phyloP scores from a whole-genome alignment of 2,329 filamentous ascomycete species.

The Aureobasidium mangrovei region DNA sequence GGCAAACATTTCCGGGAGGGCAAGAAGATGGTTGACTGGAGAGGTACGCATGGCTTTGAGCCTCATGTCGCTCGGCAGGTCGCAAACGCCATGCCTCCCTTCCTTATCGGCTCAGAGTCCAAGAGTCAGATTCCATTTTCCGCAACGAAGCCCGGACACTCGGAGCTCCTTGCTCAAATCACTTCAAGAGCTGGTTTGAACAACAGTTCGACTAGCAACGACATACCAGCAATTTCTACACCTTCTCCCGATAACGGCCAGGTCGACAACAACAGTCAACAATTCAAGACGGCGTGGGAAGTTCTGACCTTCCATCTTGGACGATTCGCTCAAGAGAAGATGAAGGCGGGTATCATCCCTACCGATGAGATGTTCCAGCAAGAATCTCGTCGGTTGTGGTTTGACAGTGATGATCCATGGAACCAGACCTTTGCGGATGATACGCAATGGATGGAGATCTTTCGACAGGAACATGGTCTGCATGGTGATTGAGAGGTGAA shows the following conservation, averaged over 20 bases:
- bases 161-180: slow-evolving; percentile 4
- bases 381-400: slow-evolving; percentile 14
- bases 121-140: slow-evolving; percentile 7
- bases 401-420: slow-evolving; percentile 14
- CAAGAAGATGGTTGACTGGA: slow-evolving; percentile 45
- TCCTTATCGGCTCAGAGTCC: slow-evolving; percentile 33
- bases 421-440: slow-evolving; percentile 14
- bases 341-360: slow-evolving; percentile 6
- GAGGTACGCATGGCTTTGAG: slow-evolving; percentile 46
- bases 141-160: slow-evolving; percentile 7
- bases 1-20: slow-evolving; percentile 48
- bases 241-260: not conserved
- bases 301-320: slow-evolving; percentile 11
- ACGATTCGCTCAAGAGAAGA: slow-evolving; percentile 11
- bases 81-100: slow-evolving; percentile 44
- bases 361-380: slow-evolving; percentile 15
- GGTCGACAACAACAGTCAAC: not conserved
- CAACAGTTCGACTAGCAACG: not conserved
- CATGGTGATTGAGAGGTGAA: not conserved
- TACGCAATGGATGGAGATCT: slow-evolving; percentile 20
- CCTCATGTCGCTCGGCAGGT: slow-evolving; percentile 39
- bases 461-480: slow-evolving; percentile 41
- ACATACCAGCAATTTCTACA: not conserved
- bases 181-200: slow-evolving; percentile 1
- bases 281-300: slow-evolving; percentile 32